Percentiles rank a stretch among this genome's conserved stretches.
Evolutionary conservation across 2,329 filamentous ascomycete genomes (phyloP).

Genomic region (Verticillium nonalfalfae): DNA sequence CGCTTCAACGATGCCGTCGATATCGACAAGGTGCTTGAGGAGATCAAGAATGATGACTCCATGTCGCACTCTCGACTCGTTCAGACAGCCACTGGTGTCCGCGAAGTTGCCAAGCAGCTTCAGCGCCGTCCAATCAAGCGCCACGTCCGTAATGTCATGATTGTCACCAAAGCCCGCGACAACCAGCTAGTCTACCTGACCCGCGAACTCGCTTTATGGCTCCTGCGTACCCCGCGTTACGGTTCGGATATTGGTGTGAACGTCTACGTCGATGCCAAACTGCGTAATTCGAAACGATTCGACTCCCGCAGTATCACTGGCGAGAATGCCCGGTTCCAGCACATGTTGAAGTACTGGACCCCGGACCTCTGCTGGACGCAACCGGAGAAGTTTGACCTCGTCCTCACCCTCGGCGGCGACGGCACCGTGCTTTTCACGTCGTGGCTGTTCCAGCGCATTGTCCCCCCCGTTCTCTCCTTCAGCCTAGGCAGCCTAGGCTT

Average conservation of each 20-base stretch:
- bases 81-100: conserved; percentile 89
- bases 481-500: conserved; percentile 83
- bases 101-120: conserved; percentile 92
- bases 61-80: conserved; percentile 92
- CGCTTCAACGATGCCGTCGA: conserved; percentile 95
- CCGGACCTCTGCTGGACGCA: conserved; percentile 91
- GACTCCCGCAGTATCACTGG: conserved; percentile 66
- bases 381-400: conserved; percentile 92
- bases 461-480: conserved; percentile 79
- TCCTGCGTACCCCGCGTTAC: conserved; percentile 83
- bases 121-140: conserved; percentile 88
- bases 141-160: conserved; percentile 92
- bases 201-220: conserved; percentile 79
- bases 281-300: conserved; percentile 83
- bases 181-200: conserved; percentile 88
- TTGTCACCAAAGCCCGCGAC: conserved; percentile 95
- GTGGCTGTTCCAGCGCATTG: conserved; percentile 87
- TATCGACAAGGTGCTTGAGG: conserved; percentile 88
- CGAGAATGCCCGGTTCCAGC: conserved; percentile 67
- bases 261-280: conserved; percentile 96
- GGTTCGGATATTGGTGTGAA: conserved; percentile 86
- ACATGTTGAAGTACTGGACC: conserved; percentile 93
- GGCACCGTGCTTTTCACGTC: conserved; percentile 84
- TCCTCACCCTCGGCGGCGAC: conserved; percentile 80
- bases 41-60: conserved; percentile 82